phyloP scores from a whole-genome alignment of 1,284 basidiomycete species.

The Rhodofomes roseus region DNA sequence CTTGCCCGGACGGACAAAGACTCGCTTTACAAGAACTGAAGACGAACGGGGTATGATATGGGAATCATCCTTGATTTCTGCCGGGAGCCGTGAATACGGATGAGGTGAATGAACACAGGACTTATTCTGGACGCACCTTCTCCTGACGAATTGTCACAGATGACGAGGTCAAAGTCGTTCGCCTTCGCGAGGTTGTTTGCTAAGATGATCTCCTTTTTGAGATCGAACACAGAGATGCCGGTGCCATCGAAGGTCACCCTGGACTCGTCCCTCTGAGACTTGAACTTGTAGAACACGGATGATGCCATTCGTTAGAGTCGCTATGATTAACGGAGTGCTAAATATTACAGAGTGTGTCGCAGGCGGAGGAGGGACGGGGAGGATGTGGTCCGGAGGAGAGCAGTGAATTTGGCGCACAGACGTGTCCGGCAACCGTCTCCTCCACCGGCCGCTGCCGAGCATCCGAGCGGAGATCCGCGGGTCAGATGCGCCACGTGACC shows the following conservation, averaged over 20 bases:
- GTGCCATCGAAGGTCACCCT: conserved; percentile 97
- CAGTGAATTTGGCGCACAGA: not conserved
- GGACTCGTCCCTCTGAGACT: conserved; percentile 91
- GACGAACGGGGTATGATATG: conserved; percentile 92
- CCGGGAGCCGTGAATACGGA: not conserved
- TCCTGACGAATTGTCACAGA: conserved; percentile 82
- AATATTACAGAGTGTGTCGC: conserved; percentile 10
- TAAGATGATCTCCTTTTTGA: conserved; percentile 98
- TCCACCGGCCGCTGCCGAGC: not conserved
- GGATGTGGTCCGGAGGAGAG: not conserved
- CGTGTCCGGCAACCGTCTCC: not conserved
- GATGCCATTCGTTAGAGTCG: conserved; percentile 65
- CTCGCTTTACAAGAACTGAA: conserved; percentile 88
- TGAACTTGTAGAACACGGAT: conserved; percentile 98
- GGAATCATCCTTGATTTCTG: conserved; percentile 93
- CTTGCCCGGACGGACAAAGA: conserved; percentile 88
- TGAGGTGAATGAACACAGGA: not conserved
- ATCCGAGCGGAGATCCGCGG: not conserved
- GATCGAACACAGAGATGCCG: conserved; percentile 97
- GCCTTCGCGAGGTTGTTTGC: conserved; percentile 95
- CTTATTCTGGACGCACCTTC: conserved; percentile 67
- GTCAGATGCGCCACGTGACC: not conserved
- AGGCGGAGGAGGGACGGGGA: not conserved
- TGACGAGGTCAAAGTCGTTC: conserved; percentile 92
- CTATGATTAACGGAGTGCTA: conserved; percentile 24